phyloP scores from a whole-genome alignment of 164 flowering plant genomes.

The Nelumbo lutea region DNA sequence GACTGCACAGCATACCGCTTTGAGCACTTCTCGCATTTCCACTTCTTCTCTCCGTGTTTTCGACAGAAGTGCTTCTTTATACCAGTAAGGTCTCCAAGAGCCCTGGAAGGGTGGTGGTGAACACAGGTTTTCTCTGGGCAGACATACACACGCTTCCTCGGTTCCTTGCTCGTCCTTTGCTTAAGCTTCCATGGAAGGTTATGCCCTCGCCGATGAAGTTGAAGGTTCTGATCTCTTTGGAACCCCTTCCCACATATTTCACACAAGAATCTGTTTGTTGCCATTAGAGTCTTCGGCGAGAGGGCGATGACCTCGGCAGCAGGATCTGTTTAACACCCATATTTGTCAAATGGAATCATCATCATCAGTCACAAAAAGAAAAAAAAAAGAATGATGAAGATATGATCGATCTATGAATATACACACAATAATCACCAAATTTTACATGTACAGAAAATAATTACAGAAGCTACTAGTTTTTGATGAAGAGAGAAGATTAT shows the following conservation, averaged over 20 bases:
- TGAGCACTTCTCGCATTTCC: slow-evolving; percentile 96
- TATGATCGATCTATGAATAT: slow-evolving; percentile 1
- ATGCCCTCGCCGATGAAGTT: slow-evolving; percentile 87
- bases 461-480: not conserved
- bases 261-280: slow-evolving; percentile 90
- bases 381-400: not conserved
- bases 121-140: slow-evolving; percentile 89
- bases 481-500: slow-evolving; percentile 7
- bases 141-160: slow-evolving; percentile 72
- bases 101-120: slow-evolving; percentile 87
- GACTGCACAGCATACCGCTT: slow-evolving; percentile 93
- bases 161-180: slow-evolving; percentile 70
- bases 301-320: slow-evolving; percentile 90
- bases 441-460: not conserved
- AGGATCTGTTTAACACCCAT: slow-evolving; percentile 52
- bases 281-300: slow-evolving; percentile 93
- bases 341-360: slow-evolving; percentile 10
- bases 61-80: slow-evolving; percentile 90
- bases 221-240: slow-evolving; percentile 91
- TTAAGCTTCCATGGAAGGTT: slow-evolving; percentile 98
- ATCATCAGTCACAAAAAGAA: not conserved
- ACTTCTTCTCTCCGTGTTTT: slow-evolving; percentile 97
- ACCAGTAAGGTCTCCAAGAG: slow-evolving; percentile 93
- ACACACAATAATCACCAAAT: not conserved
- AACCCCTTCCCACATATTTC: slow-evolving; percentile 97